phyloP scores from a whole-genome alignment of 148 eudicot genomes.

The Beta vulgaris region DNA sequence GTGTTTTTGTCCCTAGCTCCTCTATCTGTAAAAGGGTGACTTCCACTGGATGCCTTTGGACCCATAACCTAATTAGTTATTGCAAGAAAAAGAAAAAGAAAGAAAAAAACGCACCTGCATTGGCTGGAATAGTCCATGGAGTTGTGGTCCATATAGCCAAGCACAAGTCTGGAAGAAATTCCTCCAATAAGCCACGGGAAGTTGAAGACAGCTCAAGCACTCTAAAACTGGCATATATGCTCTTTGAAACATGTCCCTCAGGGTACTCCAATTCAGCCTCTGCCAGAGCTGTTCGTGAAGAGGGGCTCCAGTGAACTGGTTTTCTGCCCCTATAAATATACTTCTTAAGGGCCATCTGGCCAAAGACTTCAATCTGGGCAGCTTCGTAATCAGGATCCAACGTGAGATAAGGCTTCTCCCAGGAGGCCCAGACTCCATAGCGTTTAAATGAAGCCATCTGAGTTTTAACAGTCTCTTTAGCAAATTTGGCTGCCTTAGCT shows the following conservation, averaged over 20 bases:
- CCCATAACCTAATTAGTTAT: too few species aligned
- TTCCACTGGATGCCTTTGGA: background rate
- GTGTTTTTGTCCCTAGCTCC: background rate
- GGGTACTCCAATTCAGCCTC: constrained; percentile 99
- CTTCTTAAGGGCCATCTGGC: constrained; percentile 84
- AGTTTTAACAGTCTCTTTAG: constrained; percentile 80
- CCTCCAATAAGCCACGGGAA: constrained; percentile 50
- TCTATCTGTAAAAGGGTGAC: background rate
- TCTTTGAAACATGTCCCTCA: constrained; percentile 89
- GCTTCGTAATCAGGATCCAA: constrained; percentile 96
- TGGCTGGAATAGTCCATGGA: constrained; percentile 99
- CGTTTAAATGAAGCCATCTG: constrained; percentile 97
- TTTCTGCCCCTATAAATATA: constrained; percentile 94
- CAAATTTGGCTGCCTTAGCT: constrained; percentile 93
- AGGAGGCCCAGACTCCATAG: constrained; percentile 90
- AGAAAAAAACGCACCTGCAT: constrained; percentile 60
- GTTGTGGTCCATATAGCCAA: constrained; percentile 98
- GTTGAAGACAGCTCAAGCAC: constrained; percentile 47
- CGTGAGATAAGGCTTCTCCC: constrained; percentile 86
- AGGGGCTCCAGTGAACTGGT: constrained; percentile 99
- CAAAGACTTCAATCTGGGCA: constrained; percentile 97
- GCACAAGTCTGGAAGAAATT: constrained; percentile 64
- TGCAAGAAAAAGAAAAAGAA: background rate
- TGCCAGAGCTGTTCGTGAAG: constrained; percentile 96
- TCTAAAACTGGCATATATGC: constrained; percentile 80